phyloP scores from a whole-genome alignment of 495 filamentous ascomycete genomes.

The Cladorrhinum samala region DNA sequence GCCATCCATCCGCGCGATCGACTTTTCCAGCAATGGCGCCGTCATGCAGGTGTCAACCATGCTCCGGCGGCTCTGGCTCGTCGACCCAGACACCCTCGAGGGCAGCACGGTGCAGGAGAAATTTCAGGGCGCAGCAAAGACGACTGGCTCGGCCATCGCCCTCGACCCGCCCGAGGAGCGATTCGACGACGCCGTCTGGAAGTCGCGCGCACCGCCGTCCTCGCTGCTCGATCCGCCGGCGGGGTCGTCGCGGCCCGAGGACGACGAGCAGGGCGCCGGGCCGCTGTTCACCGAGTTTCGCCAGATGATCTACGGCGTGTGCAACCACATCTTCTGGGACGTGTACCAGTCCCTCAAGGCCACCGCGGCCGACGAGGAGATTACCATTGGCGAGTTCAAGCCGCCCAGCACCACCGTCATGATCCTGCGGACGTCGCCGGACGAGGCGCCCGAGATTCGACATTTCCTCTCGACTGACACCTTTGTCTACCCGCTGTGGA shows the following conservation, averaged over 20 bases:
- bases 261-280: not conserved
- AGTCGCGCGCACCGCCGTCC: not conserved
- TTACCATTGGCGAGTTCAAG: conserved; percentile 11
- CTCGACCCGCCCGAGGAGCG: not conserved
- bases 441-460: not conserved
- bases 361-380: not conserved
- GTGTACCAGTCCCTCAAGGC: conserved; percentile 3
- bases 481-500: conserved; percentile 12
- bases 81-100: conserved; percentile 4
- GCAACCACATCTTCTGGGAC: conserved; percentile 13
- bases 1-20: conserved; percentile 2
- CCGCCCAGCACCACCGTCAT: conserved; percentile 9
- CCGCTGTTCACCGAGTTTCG: conserved; percentile 4
- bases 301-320: conserved; percentile 2
- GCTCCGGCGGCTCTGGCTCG: conserved; percentile 8
- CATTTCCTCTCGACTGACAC: conserved; percentile 6
- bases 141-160: not conserved
- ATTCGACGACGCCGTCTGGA: conserved; percentile 7
- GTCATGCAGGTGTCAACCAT: conserved; percentile 5
- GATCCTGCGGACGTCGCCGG: not conserved
- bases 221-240: conserved; percentile 6
- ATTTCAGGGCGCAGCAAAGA: not conserved
- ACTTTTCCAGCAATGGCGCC: conserved; percentile 3
- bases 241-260: not conserved
- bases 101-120: not conserved